Percentiles rank a stretch among this genome's conserved stretches.
Conservation (phyloP, 2,329 filamentous ascomycete genomes). For the Fusarium anthophilum region DNA sequence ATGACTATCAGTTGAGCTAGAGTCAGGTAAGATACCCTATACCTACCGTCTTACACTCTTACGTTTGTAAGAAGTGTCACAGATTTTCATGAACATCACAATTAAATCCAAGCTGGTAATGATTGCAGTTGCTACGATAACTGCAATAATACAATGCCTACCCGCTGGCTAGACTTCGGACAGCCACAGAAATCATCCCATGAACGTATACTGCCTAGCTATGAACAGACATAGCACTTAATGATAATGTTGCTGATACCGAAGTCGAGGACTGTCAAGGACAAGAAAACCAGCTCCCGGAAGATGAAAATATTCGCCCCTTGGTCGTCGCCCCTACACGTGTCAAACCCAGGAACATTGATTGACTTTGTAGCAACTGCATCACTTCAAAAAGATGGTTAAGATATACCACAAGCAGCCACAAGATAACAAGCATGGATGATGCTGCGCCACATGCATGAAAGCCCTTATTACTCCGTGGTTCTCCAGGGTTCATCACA, state of each 20-base stretch:
- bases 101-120: not conserved
- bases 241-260: not conserved
- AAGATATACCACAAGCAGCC: slow-evolving; percentile 5
- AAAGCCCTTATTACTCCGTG: not conserved
- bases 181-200: not conserved
- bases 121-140: not conserved
- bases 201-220: not conserved
- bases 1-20: not conserved
- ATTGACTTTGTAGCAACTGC: not conserved
- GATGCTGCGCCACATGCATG: slow-evolving; percentile 19
- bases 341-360: slow-evolving; percentile 16
- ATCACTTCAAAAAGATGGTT: not conserved
- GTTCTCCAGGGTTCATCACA: not conserved
- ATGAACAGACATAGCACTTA: not conserved
- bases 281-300: not conserved
- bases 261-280: not conserved
- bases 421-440: slow-evolving; percentile 9
- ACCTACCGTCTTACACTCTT: not conserved
- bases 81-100: not conserved
- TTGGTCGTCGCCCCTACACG: slow-evolving; percentile 14
- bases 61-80: too few relatives aligned
- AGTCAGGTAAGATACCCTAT: not conserved
- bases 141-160: not conserved
- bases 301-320: not conserved
- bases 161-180: not conserved